Evolutionary conservation across 2,329 filamentous ascomycete genomes (phyloP).

Genomic region (Herpotrichia juniperi): DNA sequence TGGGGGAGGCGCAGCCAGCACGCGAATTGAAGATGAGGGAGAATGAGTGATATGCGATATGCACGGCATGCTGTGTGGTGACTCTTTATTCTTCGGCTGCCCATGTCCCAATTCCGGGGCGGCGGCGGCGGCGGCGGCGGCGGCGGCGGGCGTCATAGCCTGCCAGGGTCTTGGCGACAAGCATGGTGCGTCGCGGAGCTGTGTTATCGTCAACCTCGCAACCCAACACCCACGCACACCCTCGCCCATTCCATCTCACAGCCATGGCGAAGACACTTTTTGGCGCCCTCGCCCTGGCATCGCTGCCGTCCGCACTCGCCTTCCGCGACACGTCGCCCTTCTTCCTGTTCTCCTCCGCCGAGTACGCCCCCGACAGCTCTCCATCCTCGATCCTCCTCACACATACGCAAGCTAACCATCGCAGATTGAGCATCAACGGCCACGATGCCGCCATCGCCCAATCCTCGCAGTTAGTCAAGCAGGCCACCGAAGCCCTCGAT

Average conservation of each 20-base stretch:
- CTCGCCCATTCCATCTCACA: slow-evolving; percentile 17
- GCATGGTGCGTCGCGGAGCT: slow-evolving; percentile 13
- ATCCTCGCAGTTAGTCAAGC: slow-evolving; percentile 49
- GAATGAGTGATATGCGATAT: background rate
- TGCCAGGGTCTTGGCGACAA: slow-evolving; percentile 6
- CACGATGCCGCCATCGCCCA: slow-evolving; percentile 46
- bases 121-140: no score
- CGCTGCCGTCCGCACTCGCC: slow-evolving; percentile 66
- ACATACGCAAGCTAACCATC: slow-evolving; percentile 26
- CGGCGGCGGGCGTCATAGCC: slow-evolving; percentile 9
- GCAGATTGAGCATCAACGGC: slow-evolving; percentile 35
- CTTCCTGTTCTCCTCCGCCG: slow-evolving; percentile 81
- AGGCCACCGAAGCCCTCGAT: slow-evolving; percentile 58
- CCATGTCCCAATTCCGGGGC: background rate
- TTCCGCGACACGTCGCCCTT: slow-evolving; percentile 90
- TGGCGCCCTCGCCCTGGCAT: slow-evolving; percentile 56
- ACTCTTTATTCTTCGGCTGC: background rate
- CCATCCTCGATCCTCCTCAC: no score
- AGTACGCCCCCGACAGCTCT: slow-evolving; percentile 63
- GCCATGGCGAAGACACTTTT: slow-evolving; percentile 53
- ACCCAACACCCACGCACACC: slow-evolving; percentile 10
- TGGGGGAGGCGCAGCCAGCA: background rate
- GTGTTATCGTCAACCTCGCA: slow-evolving; percentile 17
- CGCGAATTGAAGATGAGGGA: background rate
- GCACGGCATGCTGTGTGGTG: background rate